Evolutionary conservation across 75 land plant species (phyloP).

Genomic region (Picea glauca): DNA sequence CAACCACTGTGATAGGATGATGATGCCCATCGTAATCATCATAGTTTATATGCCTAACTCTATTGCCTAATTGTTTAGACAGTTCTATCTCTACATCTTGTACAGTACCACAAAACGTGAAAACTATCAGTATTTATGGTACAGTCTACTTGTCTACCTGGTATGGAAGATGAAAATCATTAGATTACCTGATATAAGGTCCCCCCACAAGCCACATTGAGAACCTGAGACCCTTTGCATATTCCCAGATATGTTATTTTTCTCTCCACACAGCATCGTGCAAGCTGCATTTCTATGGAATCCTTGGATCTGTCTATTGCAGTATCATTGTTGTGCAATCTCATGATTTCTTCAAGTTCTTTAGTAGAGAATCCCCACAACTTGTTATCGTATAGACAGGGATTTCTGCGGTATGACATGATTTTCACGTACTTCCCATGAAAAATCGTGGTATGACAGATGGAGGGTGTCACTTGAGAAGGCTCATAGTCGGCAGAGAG

Average conservation of each 20-base stretch:
- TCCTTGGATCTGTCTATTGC: conserved; percentile 77
- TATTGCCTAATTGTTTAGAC: conserved; percentile 16
- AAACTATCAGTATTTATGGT: too few species aligned
- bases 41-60: conserved; percentile 59
- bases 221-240: conserved; percentile 86
- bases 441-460: too few species aligned
- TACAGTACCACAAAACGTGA: neutral
- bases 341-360: conserved; percentile 69
- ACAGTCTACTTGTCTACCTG: too few species aligned
- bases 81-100: conserved; percentile 76
- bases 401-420: conserved; percentile 40
- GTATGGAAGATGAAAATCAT: neutral
- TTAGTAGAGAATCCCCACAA: conserved; percentile 37
- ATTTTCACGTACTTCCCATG: too few species aligned
- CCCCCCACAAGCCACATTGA: conserved; percentile 88
- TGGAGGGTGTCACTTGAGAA: too few species aligned
- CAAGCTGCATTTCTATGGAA: conserved; percentile 73
- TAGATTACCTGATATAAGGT: conserved; percentile 51
- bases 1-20: conserved; percentile 57
- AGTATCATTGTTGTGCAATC: conserved; percentile 70
- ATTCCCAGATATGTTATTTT: conserved; percentile 88
- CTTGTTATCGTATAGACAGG: conserved; percentile 42
- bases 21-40: conserved; percentile 90
- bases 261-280: conserved; percentile 68
- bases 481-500: too few species aligned